phyloP scores from a whole-genome alignment of 2,329 filamentous ascomycete genomes.

The Colletotrichum liaoningense region DNA sequence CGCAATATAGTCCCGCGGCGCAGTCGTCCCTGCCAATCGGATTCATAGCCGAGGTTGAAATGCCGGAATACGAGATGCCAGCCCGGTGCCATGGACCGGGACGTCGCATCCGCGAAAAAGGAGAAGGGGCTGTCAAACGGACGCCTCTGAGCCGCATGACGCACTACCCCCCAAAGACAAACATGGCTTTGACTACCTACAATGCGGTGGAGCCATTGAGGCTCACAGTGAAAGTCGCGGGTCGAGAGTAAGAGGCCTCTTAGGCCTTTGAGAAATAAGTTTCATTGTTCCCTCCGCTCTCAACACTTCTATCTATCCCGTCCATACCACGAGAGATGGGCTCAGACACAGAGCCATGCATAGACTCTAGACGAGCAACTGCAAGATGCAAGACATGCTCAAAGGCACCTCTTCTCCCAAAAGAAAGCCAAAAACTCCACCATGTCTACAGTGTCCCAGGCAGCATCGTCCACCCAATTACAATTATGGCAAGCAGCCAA shows the following conservation, averaged over 20 bases:
- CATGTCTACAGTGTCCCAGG: background rate
- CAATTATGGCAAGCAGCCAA: background rate
- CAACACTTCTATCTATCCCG: background rate
- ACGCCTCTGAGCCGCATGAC: background rate
- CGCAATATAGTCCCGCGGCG: background rate
- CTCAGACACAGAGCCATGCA: background rate
- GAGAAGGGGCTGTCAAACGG: background rate
- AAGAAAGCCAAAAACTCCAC: background rate
- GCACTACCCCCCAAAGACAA: background rate
- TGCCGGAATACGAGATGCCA: background rate
- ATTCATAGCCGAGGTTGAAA: background rate
- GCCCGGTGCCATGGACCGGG: background rate
- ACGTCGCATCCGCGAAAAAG: background rate
- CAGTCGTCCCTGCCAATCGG: background rate
- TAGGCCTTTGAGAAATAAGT: background rate
- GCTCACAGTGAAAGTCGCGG: background rate
- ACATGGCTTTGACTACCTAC: background rate
- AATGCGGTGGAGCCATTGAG: background rate
- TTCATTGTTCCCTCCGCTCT: background rate
- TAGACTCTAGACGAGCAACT: background rate
- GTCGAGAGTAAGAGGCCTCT: too few species aligned
- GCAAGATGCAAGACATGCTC: background rate
- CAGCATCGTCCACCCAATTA: background rate
- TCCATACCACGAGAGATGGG: background rate
- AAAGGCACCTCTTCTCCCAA: background rate